Evolutionary conservation across 140 eudicot genomes (phyloP).

Genomic region (Stevia rebaudiana): DNA sequence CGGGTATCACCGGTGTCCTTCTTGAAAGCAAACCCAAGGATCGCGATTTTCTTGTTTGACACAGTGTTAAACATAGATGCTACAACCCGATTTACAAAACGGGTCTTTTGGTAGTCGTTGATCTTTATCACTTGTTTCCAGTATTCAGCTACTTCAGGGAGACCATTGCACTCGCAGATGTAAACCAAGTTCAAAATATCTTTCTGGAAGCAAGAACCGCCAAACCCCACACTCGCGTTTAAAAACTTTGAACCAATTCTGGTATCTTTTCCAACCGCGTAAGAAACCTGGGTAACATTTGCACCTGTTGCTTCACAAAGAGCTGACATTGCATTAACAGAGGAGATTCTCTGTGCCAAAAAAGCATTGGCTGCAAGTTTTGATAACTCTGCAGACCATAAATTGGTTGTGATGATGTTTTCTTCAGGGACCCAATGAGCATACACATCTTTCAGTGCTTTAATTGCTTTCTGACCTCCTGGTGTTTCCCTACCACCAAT

Average conservation of each 20-base stretch:
- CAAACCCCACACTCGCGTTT: slow-evolving; percentile 69
- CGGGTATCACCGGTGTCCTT: slow-evolving; percentile 68
- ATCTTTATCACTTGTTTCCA: slow-evolving; percentile 72
- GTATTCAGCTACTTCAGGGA: slow-evolving; percentile 72
- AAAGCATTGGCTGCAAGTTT: slow-evolving; percentile 77
- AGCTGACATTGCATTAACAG: slow-evolving; percentile 62
- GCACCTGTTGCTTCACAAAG: slow-evolving; percentile 60
- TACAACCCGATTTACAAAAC: slow-evolving; percentile 70
- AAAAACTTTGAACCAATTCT: slow-evolving; percentile 64
- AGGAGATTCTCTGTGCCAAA: slow-evolving; percentile 57
- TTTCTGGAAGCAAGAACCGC: slow-evolving; percentile 68
- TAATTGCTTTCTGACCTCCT: slow-evolving; percentile 53
- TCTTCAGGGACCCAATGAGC: slow-evolving; percentile 52
- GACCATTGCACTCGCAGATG: slow-evolving; percentile 72
- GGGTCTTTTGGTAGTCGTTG: slow-evolving; percentile 60
- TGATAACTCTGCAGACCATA: slow-evolving; percentile 74
- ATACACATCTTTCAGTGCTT: slow-evolving; percentile 55
- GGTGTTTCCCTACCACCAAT: slow-evolving; percentile 77
- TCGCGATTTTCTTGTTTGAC: slow-evolving; percentile 60
- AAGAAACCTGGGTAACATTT: slow-evolving; percentile 51
- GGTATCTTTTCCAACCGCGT: slow-evolving; percentile 66
- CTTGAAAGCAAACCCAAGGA: slow-evolving; percentile 60
- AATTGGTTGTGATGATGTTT: slow-evolving; percentile 55
- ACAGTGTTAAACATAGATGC: slow-evolving; percentile 74
- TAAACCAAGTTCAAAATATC: slow-evolving; percentile 61